These are phyloP conservation scores for Mycena metata DNA, from an alignment of 768 basidiomycete species.

Conservation along the genomic window DNA sequence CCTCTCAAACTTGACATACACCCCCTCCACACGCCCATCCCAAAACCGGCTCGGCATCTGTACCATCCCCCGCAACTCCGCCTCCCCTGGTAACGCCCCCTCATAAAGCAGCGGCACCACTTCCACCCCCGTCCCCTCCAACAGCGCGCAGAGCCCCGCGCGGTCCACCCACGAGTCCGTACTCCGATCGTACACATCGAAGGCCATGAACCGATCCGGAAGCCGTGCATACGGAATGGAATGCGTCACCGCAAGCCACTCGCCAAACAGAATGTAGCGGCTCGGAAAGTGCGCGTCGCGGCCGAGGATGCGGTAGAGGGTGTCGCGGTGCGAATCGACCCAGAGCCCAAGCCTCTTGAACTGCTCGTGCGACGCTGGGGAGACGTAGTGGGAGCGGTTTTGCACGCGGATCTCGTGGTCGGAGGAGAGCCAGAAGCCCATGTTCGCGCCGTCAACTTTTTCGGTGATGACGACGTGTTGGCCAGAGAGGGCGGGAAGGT, in stretches of 20 bases:
- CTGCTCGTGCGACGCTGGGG: constrained; percentile 68
- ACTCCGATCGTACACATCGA: constrained; percentile 70
- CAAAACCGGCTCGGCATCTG: constrained; percentile 58
- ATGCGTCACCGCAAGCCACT: constrained; percentile 75
- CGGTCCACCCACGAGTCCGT: constrained; percentile 57
- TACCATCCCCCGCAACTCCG: constrained; percentile 60
- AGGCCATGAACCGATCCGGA: constrained; percentile 70
- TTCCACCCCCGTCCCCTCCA: constrained; percentile 56
- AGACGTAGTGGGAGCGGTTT: constrained; percentile 74
- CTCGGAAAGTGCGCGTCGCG: constrained; percentile 67
- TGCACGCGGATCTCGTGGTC: constrained; percentile 66
- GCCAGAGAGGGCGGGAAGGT: constrained; percentile 34
- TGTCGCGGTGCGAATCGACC: constrained; percentile 64
- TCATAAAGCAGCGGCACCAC: constrained; percentile 60
- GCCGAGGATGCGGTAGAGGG: constrained; percentile 58
- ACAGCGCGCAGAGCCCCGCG: constrained; percentile 48
- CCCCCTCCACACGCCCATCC: constrained; percentile 66
- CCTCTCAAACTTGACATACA: constrained; percentile 70
- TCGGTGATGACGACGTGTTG: constrained; percentile 66
- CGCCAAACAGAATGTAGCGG: constrained; percentile 72
- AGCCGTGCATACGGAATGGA: constrained; percentile 69
- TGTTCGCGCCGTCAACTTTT: constrained; percentile 77
- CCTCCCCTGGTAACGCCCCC: constrained; percentile 56
- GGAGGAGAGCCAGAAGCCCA: constrained; percentile 71
- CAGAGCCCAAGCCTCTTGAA: constrained; percentile 70